Evolutionary conservation across 805 yeast species (phyloP).

Genomic region (Kodamaea laetipori): DNA sequence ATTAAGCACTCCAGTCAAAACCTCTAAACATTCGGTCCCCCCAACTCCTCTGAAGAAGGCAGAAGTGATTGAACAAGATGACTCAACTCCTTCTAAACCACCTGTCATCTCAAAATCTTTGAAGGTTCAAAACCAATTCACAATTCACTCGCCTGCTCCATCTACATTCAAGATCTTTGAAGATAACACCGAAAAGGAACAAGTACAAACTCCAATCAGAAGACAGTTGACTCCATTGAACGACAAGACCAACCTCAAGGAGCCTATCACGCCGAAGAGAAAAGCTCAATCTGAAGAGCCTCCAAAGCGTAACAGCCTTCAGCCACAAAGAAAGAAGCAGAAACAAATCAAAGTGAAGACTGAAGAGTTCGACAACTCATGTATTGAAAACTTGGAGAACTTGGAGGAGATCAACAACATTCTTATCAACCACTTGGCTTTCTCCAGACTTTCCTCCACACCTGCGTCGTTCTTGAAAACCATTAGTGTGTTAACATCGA

Average conservation of each 20-base stretch:
- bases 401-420: slow-evolving; percentile 61
- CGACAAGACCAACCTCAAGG: slow-evolving; percentile 29
- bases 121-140: not conserved
- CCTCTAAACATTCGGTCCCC: not conserved
- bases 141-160: not conserved
- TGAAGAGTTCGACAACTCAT: slow-evolving; percentile 2
- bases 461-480: slow-evolving; percentile 72
- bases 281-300: slow-evolving; percentile 41
- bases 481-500: slow-evolving; percentile 58
- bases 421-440: slow-evolving; percentile 82
- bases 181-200: slow-evolving; percentile 16
- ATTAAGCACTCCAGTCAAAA: not conserved
- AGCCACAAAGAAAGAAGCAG: slow-evolving; percentile 16
- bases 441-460: slow-evolving; percentile 82
- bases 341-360: slow-evolving; percentile 26
- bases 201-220: slow-evolving; percentile 21
- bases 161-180: slow-evolving; percentile 17
- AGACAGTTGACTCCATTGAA: slow-evolving; percentile 26
- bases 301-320: slow-evolving; percentile 17
- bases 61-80: not conserved
- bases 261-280: slow-evolving; percentile 18
- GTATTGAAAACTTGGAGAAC: slow-evolving; percentile 33
- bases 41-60: slow-evolving; percentile 1
- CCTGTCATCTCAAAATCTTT: slow-evolving; percentile 6
- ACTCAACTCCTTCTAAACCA: slow-evolving; percentile 8